Evolutionary conservation across 106 monocot species (phyloP), one percentile per base, ranked within the genome.

Genomic region (Acanthochlamys bracteata): DNA sequence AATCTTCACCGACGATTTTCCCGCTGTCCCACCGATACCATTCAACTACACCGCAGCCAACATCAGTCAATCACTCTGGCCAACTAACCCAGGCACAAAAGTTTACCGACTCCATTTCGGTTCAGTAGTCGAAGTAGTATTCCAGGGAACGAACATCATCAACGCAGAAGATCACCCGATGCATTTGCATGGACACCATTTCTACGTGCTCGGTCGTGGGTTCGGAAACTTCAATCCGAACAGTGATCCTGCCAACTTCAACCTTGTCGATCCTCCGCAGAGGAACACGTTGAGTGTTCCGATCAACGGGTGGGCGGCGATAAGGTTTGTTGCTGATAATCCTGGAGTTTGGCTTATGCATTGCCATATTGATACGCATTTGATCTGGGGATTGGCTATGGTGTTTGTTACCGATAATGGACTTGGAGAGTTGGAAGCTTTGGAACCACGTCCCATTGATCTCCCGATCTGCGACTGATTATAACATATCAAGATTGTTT

Each of bases 321-420:
- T 86, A 55, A 64, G 82, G 22, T 86, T 86, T 61, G 76, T 70
- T 22, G 86, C 86, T 0, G 82, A 86, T 54, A 86, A 86, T 53
- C 86, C 86, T 0, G 82, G 82, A 8, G 79, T 83, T 17, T 86
- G 86, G 86, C 70, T 86, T 11, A 51, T 86, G 70, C 82, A 83
- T 26, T 83, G 86, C 55, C 82, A 86, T 66, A 73, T 86, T 65
- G 86, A 86, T 40, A 79, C 82, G 11, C 86, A 86, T 40, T 76
- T 83, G 11, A 76, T 73, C 3, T 86, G 82, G 86, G 86, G 86
- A 14, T 53, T 83, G 64, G 82, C 82, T 0, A 86, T 79, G 82
- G 82, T 76, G 7, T 83, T 86, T 67, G 43, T 86, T 63, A 82
- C 79, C 13, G 79, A 83, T 49, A 73, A 86, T 74, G 86, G 86